A percentile compares a stretch with the other conserved stretches of the same genome.
Conservation (phyloP, 129 eudicot genomes). For the Lactuca saligna region DNA sequence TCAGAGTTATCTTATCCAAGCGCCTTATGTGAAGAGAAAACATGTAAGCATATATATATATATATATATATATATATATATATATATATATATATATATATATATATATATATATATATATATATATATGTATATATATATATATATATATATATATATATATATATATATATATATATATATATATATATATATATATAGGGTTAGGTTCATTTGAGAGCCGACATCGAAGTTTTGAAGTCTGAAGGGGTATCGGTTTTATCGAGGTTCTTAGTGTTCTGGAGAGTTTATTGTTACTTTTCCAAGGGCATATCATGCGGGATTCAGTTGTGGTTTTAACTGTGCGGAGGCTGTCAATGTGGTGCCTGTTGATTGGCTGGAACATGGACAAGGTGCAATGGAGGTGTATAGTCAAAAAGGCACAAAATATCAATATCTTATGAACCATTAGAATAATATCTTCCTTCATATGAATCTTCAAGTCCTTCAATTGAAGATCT, state of each 20-base stretch:
- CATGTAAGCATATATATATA: constrained; percentile 1
- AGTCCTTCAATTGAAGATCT: too few relatives aligned
- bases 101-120: too few relatives aligned
- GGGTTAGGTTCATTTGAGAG: constrained; percentile 44
- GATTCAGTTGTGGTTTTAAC: constrained; percentile 83
- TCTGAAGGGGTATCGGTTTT: constrained; percentile 79
- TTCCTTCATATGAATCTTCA: too few relatives aligned
- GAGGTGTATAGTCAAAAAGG: constrained; percentile 61
- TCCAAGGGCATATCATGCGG: constrained; percentile 87
- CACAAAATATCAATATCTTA: constrained; percentile 77
- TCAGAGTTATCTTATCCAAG: constrained; percentile 70
- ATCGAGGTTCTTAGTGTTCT: constrained; percentile 53
- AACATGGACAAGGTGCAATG: constrained; percentile 73
- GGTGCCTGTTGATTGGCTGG: constrained; percentile 82
- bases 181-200: too few relatives aligned
- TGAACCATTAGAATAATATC: too few relatives aligned
- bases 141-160: too few relatives aligned
- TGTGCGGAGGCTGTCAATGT: constrained; percentile 92
- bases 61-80: too few relatives aligned
- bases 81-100: too few relatives aligned
- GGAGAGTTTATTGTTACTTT: constrained; percentile 83
- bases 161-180: too few relatives aligned
- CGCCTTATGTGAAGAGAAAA: constrained; percentile 61
- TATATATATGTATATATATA: too few relatives aligned
- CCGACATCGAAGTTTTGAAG: constrained; percentile 56